These are phyloP conservation scores for Auricularia sp. DNA, from an alignment of 768 basidiomycete species.

Conservation along the genomic window DNA sequence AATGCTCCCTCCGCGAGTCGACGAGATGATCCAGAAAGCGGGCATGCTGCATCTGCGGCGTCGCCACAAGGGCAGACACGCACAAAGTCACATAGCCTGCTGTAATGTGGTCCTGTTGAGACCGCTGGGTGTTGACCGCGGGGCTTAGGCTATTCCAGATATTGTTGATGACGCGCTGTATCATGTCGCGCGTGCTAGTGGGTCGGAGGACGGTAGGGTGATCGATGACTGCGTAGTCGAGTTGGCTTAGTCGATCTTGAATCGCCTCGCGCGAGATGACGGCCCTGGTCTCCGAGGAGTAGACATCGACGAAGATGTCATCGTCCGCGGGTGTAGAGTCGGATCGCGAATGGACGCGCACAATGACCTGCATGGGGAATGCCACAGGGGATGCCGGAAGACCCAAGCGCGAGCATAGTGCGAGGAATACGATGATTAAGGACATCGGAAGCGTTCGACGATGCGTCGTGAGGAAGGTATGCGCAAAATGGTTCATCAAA, in stretches of 20 bases:
- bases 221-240: not conserved
- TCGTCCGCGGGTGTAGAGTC: slow-evolving; percentile 18
- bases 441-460: slow-evolving; percentile 49
- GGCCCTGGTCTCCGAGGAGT: slow-evolving; percentile 9
- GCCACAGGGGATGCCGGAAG: slow-evolving; percentile 43
- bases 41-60: not conserved
- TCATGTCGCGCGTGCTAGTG: not conserved
- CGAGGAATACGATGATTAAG: slow-evolving; percentile 47
- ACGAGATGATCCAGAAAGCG: not conserved
- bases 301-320: slow-evolving; percentile 38
- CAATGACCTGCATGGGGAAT: slow-evolving; percentile 47
- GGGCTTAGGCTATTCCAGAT: not conserved
- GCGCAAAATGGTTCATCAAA: slow-evolving; percentile 50
- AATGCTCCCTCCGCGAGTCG: not conserved
- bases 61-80: not conserved
- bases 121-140: not conserved
- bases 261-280: not conserved
- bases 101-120: not conserved
- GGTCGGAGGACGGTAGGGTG: not conserved
- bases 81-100: not conserved
- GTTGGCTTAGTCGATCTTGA: not conserved
- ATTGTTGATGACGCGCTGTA: not conserved
- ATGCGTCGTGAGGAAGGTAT: slow-evolving; percentile 40
- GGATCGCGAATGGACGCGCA: slow-evolving; percentile 31
- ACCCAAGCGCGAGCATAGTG: slow-evolving; percentile 40